phyloP scores from a whole-genome alignment of 208 protist genomes.

The Trypanosoma vivax region DNA sequence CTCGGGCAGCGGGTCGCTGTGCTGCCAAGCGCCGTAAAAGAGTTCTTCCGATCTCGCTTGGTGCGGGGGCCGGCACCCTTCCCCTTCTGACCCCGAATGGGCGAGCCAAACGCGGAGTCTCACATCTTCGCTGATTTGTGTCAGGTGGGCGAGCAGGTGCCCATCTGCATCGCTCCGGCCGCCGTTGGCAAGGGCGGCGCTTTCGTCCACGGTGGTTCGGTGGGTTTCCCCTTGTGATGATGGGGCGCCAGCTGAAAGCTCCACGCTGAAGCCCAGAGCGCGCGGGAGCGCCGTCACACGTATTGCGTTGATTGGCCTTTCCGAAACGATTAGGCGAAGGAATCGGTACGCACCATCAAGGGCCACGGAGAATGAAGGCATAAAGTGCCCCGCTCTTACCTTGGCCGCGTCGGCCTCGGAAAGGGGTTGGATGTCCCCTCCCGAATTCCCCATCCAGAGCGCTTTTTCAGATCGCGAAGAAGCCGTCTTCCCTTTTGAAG shows the following conservation, averaged over 20 bases:
- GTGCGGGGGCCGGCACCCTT: no score
- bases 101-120: no score
- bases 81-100: no score
- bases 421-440: constrained; percentile 20
- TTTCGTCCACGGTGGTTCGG: neutral
- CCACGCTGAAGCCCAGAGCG: constrained; percentile 7
- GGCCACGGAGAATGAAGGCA: constrained; percentile 36
- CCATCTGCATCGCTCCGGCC: no score
- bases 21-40: no score
- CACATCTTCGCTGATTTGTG: no score
- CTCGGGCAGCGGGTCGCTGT: no score
- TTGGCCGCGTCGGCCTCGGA: constrained; percentile 12
- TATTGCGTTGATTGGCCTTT: neutral
- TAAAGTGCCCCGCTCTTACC: constrained; percentile 30
- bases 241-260: neutral
- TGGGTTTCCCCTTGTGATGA: neutral
- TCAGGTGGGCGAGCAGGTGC: no score
- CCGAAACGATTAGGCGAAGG: constrained; percentile 4
- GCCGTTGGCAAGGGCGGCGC: no score
- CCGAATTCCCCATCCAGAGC: neutral
- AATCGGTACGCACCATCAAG: constrained; percentile 22
- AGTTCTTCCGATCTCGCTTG: no score
- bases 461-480: neutral
- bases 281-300: neutral
- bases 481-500: neutral